Evolutionary conservation across 768 basidiomycete genomes (phyloP).

Genomic region (Podaxis rugospora): DNA sequence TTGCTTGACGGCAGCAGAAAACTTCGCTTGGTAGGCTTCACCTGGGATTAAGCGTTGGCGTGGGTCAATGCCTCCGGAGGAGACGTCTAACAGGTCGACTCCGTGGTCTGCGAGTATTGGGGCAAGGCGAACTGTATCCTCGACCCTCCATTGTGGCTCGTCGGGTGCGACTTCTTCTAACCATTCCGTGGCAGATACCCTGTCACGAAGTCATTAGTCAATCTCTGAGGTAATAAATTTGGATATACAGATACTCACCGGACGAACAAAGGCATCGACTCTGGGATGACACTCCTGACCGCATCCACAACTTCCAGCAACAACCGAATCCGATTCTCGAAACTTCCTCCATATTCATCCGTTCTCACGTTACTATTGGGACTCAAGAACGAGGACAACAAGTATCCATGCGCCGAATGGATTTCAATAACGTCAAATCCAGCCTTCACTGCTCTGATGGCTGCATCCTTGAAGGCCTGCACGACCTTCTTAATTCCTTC

Average conservation of each 20-base stretch:
- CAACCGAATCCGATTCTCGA: slow-evolving; percentile 65
- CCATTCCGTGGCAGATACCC: slow-evolving; percentile 75
- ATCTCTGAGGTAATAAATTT: background rate
- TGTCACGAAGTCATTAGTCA: slow-evolving; percentile 13
- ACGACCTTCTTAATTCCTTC: slow-evolving; percentile 56
- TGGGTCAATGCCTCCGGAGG: slow-evolving; percentile 54
- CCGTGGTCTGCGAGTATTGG: slow-evolving; percentile 57
- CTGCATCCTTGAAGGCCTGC: slow-evolving; percentile 47
- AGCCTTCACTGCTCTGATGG: slow-evolving; percentile 49
- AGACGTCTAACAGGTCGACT: slow-evolving; percentile 74
- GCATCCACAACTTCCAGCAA: slow-evolving; percentile 61
- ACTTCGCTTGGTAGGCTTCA: slow-evolving; percentile 51
- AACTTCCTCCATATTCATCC: slow-evolving; percentile 67
- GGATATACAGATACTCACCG: slow-evolving; percentile 34
- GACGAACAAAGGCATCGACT: slow-evolving; percentile 65
- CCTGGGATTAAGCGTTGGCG: slow-evolving; percentile 32
- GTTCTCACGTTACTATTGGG: slow-evolving; percentile 59
- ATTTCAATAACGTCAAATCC: slow-evolving; percentile 63
- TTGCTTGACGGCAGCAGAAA: slow-evolving; percentile 50
- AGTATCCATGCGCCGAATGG: slow-evolving; percentile 62
- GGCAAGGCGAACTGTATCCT: slow-evolving; percentile 64
- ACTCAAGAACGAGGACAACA: slow-evolving; percentile 53
- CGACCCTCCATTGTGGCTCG: slow-evolving; percentile 61
- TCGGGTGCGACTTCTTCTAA: slow-evolving; percentile 52
- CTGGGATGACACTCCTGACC: slow-evolving; percentile 54